phyloP scores from a whole-genome alignment of 176 grass and related monocot genomes.

The Rhynchospora pubera region DNA sequence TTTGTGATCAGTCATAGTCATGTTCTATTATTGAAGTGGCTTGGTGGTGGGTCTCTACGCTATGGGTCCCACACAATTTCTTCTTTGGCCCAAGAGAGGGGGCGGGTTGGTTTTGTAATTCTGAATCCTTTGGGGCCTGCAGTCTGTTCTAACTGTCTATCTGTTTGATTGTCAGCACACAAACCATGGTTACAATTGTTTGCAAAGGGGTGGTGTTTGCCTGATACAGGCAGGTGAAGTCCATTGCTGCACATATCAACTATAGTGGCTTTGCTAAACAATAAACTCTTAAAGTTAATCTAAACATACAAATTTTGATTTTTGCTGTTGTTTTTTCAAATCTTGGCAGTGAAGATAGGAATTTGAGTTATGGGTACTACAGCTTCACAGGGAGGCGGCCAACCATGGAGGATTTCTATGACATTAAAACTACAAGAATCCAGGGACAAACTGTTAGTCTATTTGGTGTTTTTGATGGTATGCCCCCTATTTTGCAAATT shows the following conservation, averaged over 20 bases:
- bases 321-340: not conserved
- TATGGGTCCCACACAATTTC: not conserved
- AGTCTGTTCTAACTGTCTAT: not conserved
- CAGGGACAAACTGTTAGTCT: slow-evolving; percentile 66
- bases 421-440: slow-evolving; percentile 71
- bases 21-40: not conserved
- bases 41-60: not conserved
- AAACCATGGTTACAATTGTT: not conserved
- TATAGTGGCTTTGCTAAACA: not conserved
- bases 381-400: slow-evolving; percentile 83
- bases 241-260: not conserved
- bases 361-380: slow-evolving; percentile 76
- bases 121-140: not conserved
- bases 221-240: not conserved
- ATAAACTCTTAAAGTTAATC: not conserved
- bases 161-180: not conserved
- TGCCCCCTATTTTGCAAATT: slow-evolving; percentile 15
- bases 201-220: not conserved
- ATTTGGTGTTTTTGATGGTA: slow-evolving; percentile 92
- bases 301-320: slow-evolving; percentile 12
- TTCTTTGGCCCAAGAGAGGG: not conserved
- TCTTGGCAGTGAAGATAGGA: slow-evolving; percentile 74
- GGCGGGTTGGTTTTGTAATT: not conserved
- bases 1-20: not conserved
- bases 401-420: slow-evolving; percentile 94